phyloP scores from a whole-genome alignment of 768 basidiomycete species.

The Mycena indigotica region DNA sequence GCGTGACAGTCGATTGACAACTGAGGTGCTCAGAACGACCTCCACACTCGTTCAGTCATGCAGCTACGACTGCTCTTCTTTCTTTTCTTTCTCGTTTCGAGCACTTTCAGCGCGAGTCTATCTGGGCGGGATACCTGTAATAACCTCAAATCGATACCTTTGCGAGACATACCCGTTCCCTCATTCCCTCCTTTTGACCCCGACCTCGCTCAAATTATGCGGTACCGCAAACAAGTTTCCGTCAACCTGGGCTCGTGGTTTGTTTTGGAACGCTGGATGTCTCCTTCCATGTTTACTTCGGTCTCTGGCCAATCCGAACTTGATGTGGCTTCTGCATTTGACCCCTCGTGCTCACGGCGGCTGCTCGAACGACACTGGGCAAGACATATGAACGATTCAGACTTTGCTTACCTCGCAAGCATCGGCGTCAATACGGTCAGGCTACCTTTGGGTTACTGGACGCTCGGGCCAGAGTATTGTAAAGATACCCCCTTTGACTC shows the following conservation, averaged over 20 bases:
- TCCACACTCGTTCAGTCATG: not conserved
- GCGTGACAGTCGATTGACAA: not conserved
- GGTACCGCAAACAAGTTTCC: constrained; percentile 63
- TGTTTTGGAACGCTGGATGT: constrained; percentile 77
- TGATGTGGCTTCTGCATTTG: constrained; percentile 70
- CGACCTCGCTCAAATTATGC: constrained; percentile 51
- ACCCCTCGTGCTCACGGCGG: constrained; percentile 43
- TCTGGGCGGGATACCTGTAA: not conserved
- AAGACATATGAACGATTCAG: constrained; percentile 63
- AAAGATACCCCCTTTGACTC: constrained; percentile 66
- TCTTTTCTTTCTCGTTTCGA: not conserved
- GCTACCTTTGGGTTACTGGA: constrained; percentile 64
- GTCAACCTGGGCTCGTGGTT: constrained; percentile 75
- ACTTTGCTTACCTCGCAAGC: constrained; percentile 66
- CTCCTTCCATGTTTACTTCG: constrained; percentile 64
- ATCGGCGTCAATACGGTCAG: constrained; percentile 74
- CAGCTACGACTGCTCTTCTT: not conserved
- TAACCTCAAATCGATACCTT: not conserved
- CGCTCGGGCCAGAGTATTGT: constrained; percentile 57
- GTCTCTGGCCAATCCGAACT: constrained; percentile 58
- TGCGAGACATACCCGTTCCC: constrained; percentile 24
- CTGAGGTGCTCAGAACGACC: not conserved
- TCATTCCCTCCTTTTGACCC: constrained; percentile 53
- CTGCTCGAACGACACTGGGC: constrained; percentile 77
- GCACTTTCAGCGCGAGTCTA: not conserved